Percentiles rank a stretch among this genome's conserved stretches.
These are phyloP conservation scores for Colletotrichum sp. DNA, from an alignment of 2,329 filamentous ascomycete genomes.

Conservation along the genomic window DNA sequence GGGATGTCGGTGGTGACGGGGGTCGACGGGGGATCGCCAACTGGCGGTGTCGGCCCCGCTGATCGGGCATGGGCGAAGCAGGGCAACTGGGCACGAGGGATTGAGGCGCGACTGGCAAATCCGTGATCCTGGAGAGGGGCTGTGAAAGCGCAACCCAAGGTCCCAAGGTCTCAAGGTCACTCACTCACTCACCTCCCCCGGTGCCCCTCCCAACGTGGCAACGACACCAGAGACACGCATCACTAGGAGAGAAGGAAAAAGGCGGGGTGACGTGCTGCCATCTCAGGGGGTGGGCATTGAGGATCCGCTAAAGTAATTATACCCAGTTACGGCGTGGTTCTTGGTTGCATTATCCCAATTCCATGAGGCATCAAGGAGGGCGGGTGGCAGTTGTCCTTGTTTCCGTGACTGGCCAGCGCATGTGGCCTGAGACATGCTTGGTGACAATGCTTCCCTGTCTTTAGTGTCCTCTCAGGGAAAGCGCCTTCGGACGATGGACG, in stretches of 20 bases:
- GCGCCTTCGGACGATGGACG: slow-evolving; percentile 14
- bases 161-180: background rate
- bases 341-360: slow-evolving; percentile 9
- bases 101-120: slow-evolving; percentile 5
- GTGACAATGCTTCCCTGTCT: slow-evolving; percentile 8
- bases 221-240: background rate
- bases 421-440: slow-evolving; percentile 20
- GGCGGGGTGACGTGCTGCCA: slow-evolving; percentile 11
- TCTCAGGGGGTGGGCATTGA: slow-evolving; percentile 13
- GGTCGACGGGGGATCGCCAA: background rate
- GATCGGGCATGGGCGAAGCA: background rate
- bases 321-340: background rate
- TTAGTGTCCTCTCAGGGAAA: background rate
- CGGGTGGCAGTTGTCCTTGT: slow-evolving; percentile 2
- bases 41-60: slow-evolving; percentile 15
- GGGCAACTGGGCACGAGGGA: slow-evolving; percentile 1
- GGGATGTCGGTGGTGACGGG: slow-evolving; percentile 4
- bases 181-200: background rate
- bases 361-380: background rate
- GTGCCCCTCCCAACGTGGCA: background rate
- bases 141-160: background rate
- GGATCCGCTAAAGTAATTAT: slow-evolving; percentile 10
- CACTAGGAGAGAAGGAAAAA: background rate
- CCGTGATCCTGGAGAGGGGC: slow-evolving; percentile 1
- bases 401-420: slow-evolving; percentile 1